A percentile compares a stretch with the other conserved stretches of the same genome.
These are phyloP conservation scores for Venturia oleaginea DNA, from an alignment of 2,329 filamentous ascomycete species.

Conservation along the genomic window DNA sequence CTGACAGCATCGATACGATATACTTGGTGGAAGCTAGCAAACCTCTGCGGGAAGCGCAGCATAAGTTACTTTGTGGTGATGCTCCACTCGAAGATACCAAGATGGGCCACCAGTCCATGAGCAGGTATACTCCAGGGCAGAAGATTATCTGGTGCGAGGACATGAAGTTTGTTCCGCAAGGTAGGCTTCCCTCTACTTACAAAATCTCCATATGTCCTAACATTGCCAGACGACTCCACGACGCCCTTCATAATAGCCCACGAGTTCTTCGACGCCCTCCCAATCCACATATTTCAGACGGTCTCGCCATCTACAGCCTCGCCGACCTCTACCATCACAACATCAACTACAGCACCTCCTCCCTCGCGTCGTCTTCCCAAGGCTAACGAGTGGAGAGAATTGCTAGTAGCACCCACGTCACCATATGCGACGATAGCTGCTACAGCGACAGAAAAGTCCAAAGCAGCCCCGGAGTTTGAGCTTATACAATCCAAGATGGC, in stretches of 20 bases:
- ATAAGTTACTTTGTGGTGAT: constrained; percentile 65
- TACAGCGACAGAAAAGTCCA: constrained; percentile 30
- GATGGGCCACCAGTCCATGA: constrained; percentile 62
- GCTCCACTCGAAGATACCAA: constrained; percentile 60
- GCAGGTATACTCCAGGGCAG: constrained; percentile 64
- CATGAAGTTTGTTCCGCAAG: constrained; percentile 68
- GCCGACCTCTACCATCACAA: constrained; percentile 32
- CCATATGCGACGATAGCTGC: constrained; percentile 45
- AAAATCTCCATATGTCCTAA: constrained; percentile 18
- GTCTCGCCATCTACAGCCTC: constrained; percentile 39
- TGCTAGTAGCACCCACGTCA: constrained; percentile 34
- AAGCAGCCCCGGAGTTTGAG: constrained; percentile 65
- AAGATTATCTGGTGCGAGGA: constrained; percentile 84
- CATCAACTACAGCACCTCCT: constrained; percentile 40
- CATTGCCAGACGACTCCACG: constrained; percentile 48
- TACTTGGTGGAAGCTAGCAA: constrained; percentile 93
- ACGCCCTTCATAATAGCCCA: constrained; percentile 92
- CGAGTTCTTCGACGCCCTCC: constrained; percentile 96
- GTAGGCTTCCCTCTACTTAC: constrained; percentile 33
- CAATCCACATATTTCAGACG: constrained; percentile 89
- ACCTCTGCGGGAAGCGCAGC: constrained; percentile 67
- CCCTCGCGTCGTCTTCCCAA: constrained; percentile 24
- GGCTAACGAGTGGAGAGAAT: constrained; percentile 33
- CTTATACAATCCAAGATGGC: constrained; percentile 65
- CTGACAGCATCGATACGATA: constrained; percentile 69